phyloP scores from a whole-genome alignment of 805 yeast species.

The Peterozyma xylosa region DNA sequence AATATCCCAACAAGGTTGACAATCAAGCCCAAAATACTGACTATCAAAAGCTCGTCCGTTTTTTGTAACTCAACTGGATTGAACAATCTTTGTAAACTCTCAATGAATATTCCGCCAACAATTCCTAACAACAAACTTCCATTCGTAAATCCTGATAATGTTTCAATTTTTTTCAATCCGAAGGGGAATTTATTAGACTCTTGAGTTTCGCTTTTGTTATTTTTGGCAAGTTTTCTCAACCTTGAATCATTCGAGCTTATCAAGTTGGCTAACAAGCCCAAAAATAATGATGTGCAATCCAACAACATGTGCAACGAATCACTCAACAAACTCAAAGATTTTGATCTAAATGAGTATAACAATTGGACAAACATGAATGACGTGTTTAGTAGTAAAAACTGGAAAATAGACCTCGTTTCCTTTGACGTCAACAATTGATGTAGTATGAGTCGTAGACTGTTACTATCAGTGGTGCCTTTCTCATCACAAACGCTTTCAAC shows the following conservation, averaged over 20 bases:
- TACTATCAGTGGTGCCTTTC: neutral
- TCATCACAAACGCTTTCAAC: neutral
- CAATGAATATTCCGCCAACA: constrained; percentile 79
- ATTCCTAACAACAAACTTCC: constrained; percentile 85
- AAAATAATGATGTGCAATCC: constrained; percentile 84
- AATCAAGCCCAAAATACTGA: constrained; percentile 73
- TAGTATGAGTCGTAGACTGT: constrained; percentile 9
- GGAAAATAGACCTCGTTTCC: constrained; percentile 85
- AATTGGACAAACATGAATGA: constrained; percentile 93
- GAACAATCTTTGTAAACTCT: constrained; percentile 74
- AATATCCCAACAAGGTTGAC: constrained; percentile 91
- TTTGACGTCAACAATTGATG: constrained; percentile 35
- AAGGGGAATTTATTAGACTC: constrained; percentile 57
- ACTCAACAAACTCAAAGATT: constrained; percentile 82
- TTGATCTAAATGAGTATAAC: constrained; percentile 85
- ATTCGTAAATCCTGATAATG: constrained; percentile 91
- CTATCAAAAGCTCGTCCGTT: constrained; percentile 79
- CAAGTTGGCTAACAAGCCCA: constrained; percentile 83
- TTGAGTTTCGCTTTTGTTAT: neutral
- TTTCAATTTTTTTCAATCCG: constrained; percentile 79
- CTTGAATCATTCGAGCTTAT: constrained; percentile 20
- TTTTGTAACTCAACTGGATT: constrained; percentile 72
- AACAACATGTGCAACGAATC: constrained; percentile 96
- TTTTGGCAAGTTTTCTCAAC: neutral
- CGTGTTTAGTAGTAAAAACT: constrained; percentile 76